Evolutionary conservation across 257 asterid species (phyloP).

Genomic region (Henckelia pumila): DNA sequence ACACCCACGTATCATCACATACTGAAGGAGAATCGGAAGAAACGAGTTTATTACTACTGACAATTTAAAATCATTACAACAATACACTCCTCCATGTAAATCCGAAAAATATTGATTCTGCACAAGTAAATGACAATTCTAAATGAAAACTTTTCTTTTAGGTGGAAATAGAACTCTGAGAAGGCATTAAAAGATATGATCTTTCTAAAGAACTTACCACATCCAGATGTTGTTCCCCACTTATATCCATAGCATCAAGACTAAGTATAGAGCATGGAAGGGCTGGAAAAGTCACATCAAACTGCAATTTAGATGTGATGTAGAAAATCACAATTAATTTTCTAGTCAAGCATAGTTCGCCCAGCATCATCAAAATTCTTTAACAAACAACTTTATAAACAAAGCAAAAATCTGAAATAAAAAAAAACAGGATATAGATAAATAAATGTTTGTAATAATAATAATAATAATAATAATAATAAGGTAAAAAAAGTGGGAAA

Average conservation of each 20-base stretch:
- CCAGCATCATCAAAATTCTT: not conserved
- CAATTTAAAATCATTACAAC: conserved; percentile 9
- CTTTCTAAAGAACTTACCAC: conserved; percentile 57
- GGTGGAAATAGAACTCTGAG: conserved; percentile 3
- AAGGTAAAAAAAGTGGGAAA: not conserved
- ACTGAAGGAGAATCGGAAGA: conserved; percentile 13
- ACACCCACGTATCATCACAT: conserved; percentile 7
- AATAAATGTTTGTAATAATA: too few species aligned
- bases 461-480: too few species aligned
- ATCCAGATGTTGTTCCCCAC: conserved; percentile 99
- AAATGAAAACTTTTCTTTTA: conserved; percentile 3
- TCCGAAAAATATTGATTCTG: not conserved
- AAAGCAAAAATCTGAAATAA: not conserved
- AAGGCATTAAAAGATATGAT: conserved; percentile 14
- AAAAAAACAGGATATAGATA: not conserved
- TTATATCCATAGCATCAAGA: conserved; percentile 96
- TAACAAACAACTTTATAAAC: not conserved
- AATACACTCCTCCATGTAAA: conserved; percentile 13
- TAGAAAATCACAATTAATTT: conserved; percentile 28
- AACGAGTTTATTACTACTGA: not conserved
- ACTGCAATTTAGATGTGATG: conserved; percentile 63
- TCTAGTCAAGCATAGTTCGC: not conserved
- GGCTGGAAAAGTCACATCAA: conserved; percentile 96
- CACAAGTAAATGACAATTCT: not conserved
- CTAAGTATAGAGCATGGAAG: conserved; percentile 92